Evolutionary conservation across 768 basidiomycete species (phyloP).

Genomic region (Pleurotus giganteus): DNA sequence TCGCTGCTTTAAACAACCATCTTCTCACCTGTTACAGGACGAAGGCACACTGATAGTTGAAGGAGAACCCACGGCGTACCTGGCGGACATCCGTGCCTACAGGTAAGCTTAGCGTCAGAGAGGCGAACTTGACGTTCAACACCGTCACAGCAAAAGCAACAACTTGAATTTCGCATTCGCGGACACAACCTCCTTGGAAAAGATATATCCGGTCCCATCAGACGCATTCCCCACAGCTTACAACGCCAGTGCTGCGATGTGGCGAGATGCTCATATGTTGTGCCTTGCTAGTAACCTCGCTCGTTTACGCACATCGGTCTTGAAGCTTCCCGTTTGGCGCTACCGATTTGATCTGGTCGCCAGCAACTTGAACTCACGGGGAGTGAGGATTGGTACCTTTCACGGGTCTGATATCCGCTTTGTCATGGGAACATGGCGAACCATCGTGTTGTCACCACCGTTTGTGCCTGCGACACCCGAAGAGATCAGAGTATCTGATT

Average conservation of each 20-base stretch:
- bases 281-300: slow-evolving; percentile 30
- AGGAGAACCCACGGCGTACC: slow-evolving; percentile 31
- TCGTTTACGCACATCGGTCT: slow-evolving; percentile 17
- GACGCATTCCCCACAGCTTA: slow-evolving; percentile 27
- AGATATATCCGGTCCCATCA: slow-evolving; percentile 27
- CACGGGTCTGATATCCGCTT: slow-evolving; percentile 30
- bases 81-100: slow-evolving; percentile 25
- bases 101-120: no score
- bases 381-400: slow-evolving; percentile 29
- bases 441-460: slow-evolving; percentile 28
- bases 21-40: slow-evolving; percentile 16
- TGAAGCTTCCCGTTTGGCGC: slow-evolving; percentile 26
- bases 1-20: background rate
- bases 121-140: background rate
- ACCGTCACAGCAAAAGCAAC: slow-evolving; percentile 23
- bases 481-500: slow-evolving; percentile 27
- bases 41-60: slow-evolving; percentile 33
- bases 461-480: slow-evolving; percentile 27
- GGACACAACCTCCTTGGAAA: slow-evolving; percentile 18
- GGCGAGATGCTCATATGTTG: slow-evolving; percentile 33
- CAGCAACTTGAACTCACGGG: slow-evolving; percentile 29
- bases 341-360: slow-evolving; percentile 32
- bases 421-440: slow-evolving; percentile 31
- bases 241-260: slow-evolving; percentile 32
- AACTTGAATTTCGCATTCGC: slow-evolving; percentile 32